These are phyloP conservation scores for fission yeast (Schizosaccharomyces pombe) DNA, from an alignment of 805 yeast species.

Conservation along the genomic window ASM294v3 CU329670.1:5314501-5315000, in stretches of 20 bases:
- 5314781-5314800: not conserved
- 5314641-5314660: no score
- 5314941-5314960: slow-evolving; percentile 90
- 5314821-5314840: not conserved
- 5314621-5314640: no score
- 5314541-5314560: no score
- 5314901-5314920: not conserved
- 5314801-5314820: not conserved
- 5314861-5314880: slow-evolving; percentile 4
- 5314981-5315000: slow-evolving; percentile 91
- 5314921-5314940: slow-evolving; percentile 18
- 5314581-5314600: no score
- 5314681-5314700: not conserved
- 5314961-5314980: slow-evolving; percentile 92
- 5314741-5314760: not conserved
- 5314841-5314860: not conserved
- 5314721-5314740: not conserved
- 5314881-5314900: slow-evolving; percentile 4
- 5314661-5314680: no score
- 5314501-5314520: no score
- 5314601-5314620: no score
- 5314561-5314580: no score
- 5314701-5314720: not conserved
- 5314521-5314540: no score
- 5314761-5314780: not conserved